These are phyloP conservation scores for Eutrema japonicum DNA, from an alignment of 345 rosid genomes.

Conservation along the genomic window DNA sequence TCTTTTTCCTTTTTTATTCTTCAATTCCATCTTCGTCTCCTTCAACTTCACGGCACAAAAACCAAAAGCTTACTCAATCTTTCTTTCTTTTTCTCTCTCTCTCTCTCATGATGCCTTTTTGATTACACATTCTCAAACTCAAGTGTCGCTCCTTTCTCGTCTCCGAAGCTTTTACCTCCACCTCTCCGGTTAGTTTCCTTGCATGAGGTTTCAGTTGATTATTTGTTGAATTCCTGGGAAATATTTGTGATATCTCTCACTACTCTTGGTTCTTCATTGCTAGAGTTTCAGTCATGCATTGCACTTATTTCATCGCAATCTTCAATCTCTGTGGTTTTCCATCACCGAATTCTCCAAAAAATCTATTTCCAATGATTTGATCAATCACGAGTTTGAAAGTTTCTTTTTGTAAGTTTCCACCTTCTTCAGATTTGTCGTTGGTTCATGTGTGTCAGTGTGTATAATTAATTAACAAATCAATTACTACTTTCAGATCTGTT, in stretches of 20 bases:
- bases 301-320: not conserved
- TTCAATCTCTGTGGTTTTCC: not conserved
- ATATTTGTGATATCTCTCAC: not conserved
- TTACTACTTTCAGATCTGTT: conserved; percentile 43
- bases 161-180: not conserved
- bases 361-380: not conserved
- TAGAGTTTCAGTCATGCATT: conserved; percentile 8
- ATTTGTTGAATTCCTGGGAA: not conserved
- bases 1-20: not conserved
- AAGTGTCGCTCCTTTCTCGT: conserved; percentile 10
- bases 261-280: conserved; percentile 7
- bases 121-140: conserved; percentile 36
- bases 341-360: not conserved
- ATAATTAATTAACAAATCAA: conserved; percentile 20
- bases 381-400: conserved; percentile 4
- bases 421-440: conserved; percentile 23
- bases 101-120: conserved; percentile 29
- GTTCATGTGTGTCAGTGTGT: conserved; percentile 37
- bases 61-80: conserved; percentile 43
- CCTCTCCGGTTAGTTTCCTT: conserved; percentile 26
- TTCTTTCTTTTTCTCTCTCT: conserved; percentile 5
- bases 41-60: conserved; percentile 43
- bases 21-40: conserved; percentile 29
- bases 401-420: conserved; percentile 37
- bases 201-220: not conserved